Evolutionary conservation across 140 eudicot genomes (phyloP), one percentile per base, ranked within the genome.

Genomic region (Anethum foeniculum): DNA sequence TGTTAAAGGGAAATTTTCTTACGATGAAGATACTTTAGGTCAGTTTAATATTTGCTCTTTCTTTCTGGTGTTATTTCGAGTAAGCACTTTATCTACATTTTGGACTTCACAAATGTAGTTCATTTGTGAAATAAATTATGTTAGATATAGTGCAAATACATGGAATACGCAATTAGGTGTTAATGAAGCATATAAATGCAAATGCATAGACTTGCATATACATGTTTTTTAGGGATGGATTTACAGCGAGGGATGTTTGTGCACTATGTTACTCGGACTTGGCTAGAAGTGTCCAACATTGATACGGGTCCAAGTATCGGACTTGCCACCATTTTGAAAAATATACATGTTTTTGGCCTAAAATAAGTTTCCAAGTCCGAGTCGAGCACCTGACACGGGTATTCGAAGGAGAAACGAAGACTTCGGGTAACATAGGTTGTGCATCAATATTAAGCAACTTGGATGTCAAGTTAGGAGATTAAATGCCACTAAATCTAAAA

Each of bases 1-100:
- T 74, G 91, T 92, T 47, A 94, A 94, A 88, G 98, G 93, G 75
- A 94, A 89, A 75, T 80, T 86, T 82, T 77, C 89, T 80, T 92
- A 82, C 41, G 84, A 87, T 75, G 93, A 89, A 0, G 91, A 89
- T 28, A 86, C 82, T 81, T 86, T 92, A 77, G 98, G 98, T 92
- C 83, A 81, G 99, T 88, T 85, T 15, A 14, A 25, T 18, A 46
- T 27, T 75, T 23, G 30, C 36, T 36, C 79, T 83, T 80, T 58
- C 27, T 69, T 15, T 30, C 56, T 65, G 77, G 38, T 27, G 21
- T 67, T 75, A 44, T 75, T 8, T 47, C 13, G 21, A 10, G 54
- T 34, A 19, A 67, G 1, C 43, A 15, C 74, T 30, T 65, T 30
- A 27, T 28, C 41, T 30, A 3, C 2, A 28, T 28, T 25, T 65